Evolutionary conservation across 371 early-diverging fungal genomes (phyloP).

Genomic region (Capniomyces stellatus): DNA sequence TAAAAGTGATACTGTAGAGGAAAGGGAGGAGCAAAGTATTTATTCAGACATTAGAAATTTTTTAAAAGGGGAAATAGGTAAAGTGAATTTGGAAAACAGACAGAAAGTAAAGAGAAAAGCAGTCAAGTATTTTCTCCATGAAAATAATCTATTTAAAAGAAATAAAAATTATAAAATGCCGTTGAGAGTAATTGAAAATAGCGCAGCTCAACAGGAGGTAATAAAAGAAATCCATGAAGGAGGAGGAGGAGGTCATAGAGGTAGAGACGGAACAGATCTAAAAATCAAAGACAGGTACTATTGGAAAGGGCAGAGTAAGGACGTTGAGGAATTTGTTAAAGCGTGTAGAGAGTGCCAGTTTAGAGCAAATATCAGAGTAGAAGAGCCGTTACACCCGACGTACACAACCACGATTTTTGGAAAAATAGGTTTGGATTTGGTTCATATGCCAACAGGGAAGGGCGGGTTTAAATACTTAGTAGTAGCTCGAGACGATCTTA

Average conservation of each 20-base stretch:
- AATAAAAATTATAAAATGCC: neutral
- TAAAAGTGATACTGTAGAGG: too few relatives aligned
- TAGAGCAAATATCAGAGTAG: neutral
- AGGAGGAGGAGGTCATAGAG: constrained; percentile 4
- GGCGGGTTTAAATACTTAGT: constrained; percentile 5
- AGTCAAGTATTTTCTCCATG: neutral
- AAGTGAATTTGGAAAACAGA: neutral
- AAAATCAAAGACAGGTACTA: neutral
- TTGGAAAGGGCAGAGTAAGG: constrained; percentile 2
- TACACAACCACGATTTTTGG: constrained; percentile 1
- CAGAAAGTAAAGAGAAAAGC: neutral
- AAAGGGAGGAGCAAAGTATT: too few relatives aligned
- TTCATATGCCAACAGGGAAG: neutral
- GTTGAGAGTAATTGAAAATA: neutral
- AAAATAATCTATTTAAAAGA: neutral
- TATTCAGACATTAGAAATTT: neutral
- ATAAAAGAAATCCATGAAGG: neutral
- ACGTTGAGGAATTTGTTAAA: neutral
- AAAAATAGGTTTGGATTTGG: constrained; percentile 3
- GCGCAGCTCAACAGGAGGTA: neutral
- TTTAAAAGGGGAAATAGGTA: neutral
- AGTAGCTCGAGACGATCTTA: constrained; percentile 8
- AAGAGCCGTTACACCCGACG: neutral
- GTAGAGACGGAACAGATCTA: neutral
- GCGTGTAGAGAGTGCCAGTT: constrained; percentile 2